Evolutionary conservation across 2,329 filamentous ascomycete genomes (phyloP).

Genomic region (Sclerotinia sclerotiorum): DNA sequence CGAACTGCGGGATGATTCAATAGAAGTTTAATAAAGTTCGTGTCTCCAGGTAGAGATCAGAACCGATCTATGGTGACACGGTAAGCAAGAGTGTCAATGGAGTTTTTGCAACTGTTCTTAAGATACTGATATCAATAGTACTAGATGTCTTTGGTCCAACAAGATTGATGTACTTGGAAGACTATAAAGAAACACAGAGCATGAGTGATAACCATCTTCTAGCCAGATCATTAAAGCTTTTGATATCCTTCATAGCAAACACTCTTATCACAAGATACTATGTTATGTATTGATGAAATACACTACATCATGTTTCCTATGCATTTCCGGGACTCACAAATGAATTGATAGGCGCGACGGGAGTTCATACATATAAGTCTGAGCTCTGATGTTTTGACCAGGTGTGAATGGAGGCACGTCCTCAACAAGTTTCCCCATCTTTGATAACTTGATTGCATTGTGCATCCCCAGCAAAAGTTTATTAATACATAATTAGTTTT

Average conservation of each 20-base stretch:
- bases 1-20: constrained; percentile 16
- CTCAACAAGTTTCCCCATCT: constrained; percentile 6
- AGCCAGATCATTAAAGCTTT: not conserved
- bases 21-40: not conserved
- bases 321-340: not conserved
- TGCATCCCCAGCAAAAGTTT: not conserved
- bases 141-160: not conserved
- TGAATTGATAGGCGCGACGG: not conserved
- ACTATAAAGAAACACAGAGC: not conserved
- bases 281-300: constrained; percentile 6
- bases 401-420: not conserved
- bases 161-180: not conserved
- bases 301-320: not conserved
- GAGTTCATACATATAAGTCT: not conserved
- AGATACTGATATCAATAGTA: not conserved
- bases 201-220: too few relatives aligned
- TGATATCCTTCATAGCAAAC: not conserved
- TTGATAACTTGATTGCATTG: not conserved
- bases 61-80: not conserved
- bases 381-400: not conserved
- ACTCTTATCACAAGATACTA: not conserved
- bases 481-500: not conserved
- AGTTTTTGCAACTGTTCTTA: not conserved
- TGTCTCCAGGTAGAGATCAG: not conserved
- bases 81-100: not conserved